Evolutionary conservation across 2,329 filamentous ascomycete genomes (phyloP).

Genomic region (Epichloe uncinata): DNA sequence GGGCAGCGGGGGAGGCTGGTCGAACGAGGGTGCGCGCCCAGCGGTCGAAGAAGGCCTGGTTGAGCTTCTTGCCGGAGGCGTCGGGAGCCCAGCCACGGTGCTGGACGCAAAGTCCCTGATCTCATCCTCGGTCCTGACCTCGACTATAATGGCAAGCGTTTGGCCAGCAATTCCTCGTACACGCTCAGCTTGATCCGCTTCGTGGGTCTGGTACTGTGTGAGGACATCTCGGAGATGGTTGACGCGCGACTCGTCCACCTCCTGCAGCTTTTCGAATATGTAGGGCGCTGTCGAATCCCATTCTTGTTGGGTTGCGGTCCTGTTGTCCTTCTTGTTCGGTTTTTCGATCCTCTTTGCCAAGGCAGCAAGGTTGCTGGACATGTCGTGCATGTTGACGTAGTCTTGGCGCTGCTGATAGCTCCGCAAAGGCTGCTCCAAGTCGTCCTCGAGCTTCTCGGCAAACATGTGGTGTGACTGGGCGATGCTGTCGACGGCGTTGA

Average conservation of each 20-base stretch:
- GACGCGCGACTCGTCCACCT: slow-evolving; percentile 74
- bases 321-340: slow-evolving; percentile 63
- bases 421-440: slow-evolving; percentile 75
- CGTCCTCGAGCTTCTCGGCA: slow-evolving; percentile 68
- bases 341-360: slow-evolving; percentile 84
- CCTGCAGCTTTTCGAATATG: slow-evolving; percentile 86
- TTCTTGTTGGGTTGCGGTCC: slow-evolving; percentile 63
- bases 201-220: slow-evolving; percentile 86
- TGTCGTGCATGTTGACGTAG: slow-evolving; percentile 65
- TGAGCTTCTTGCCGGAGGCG: slow-evolving; percentile 24
- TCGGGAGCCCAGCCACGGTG: slow-evolving; percentile 27
- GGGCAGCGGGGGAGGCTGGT: slow-evolving; percentile 3
- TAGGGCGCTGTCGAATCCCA: slow-evolving; percentile 94
- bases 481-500: slow-evolving; percentile 64
- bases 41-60: slow-evolving; percentile 26
- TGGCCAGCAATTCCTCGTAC: slow-evolving; percentile 62
- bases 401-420: slow-evolving; percentile 63
- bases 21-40: slow-evolving; percentile 6
- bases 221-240: slow-evolving; percentile 84
- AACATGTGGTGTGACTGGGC: slow-evolving; percentile 75
- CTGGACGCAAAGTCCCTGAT: slow-evolving; percentile 56
- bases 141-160: slow-evolving; percentile 69
- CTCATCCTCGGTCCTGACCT: slow-evolving; percentile 76
- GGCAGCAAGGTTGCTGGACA: slow-evolving; percentile 64
- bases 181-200: slow-evolving; percentile 74